Evolutionary conservation across 2,329 filamentous ascomycete genomes (phyloP).

Genomic region (Ophiostoma ips): DNA sequence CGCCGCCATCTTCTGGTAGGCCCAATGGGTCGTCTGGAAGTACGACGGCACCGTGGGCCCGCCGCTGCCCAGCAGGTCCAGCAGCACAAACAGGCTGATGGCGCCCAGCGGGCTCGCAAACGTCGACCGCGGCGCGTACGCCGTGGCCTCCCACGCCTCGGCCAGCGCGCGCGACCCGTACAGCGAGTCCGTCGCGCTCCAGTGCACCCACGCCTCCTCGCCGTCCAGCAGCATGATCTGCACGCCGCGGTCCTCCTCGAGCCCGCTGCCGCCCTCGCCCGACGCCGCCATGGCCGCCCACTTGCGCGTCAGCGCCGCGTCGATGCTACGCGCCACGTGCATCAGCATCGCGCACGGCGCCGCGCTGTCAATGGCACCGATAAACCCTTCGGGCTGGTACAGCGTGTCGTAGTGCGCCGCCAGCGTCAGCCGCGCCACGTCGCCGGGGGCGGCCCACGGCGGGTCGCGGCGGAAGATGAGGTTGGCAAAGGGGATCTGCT

Average conservation of each 20-base stretch:
- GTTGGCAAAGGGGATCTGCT: slow-evolving; percentile 70
- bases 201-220: slow-evolving; percentile 77
- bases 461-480: slow-evolving; percentile 79
- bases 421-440: slow-evolving; percentile 68
- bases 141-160: slow-evolving; percentile 59
- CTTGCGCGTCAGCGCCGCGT: slow-evolving; percentile 64
- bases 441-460: slow-evolving; percentile 60
- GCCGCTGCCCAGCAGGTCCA: slow-evolving; percentile 45
- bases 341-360: slow-evolving; percentile 89
- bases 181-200: slow-evolving; percentile 70
- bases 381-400: slow-evolving; percentile 66
- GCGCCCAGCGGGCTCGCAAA: slow-evolving; percentile 62
- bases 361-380: slow-evolving; percentile 87
- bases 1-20: slow-evolving; percentile 52
- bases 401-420: slow-evolving; percentile 93
- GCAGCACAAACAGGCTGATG: slow-evolving; percentile 54
- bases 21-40: slow-evolving; percentile 71
- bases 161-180: slow-evolving; percentile 82
- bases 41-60: slow-evolving; percentile 56
- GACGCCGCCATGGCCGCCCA: slow-evolving; percentile 60
- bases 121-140: slow-evolving; percentile 57
- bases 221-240: slow-evolving; percentile 87
- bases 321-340: slow-evolving; percentile 69
- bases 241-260: slow-evolving; percentile 68
- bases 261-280: slow-evolving; percentile 34